Evolutionary conservation across 306 rosid species (phyloP).

Genomic region (Medicago ruthenica): DNA sequence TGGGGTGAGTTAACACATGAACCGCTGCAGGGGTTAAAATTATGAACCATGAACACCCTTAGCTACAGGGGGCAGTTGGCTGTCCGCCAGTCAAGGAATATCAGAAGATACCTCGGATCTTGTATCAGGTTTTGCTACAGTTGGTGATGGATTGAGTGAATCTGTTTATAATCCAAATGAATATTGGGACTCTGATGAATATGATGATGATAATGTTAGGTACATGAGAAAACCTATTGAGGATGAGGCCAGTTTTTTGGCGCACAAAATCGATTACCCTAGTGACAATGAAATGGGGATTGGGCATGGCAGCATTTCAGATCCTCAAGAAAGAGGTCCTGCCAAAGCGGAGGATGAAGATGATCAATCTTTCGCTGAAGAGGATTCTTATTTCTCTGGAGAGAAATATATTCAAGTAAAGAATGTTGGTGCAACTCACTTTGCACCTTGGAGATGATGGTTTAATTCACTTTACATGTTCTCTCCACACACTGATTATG

Average conservation of each 20-base stretch:
- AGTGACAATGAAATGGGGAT: conserved; percentile 96
- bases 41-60: too few relatives aligned
- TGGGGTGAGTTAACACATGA: too few relatives aligned
- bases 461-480: too few relatives aligned
- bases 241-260: conserved; percentile 98
- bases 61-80: conserved; percentile 85
- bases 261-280: conserved; percentile 97
- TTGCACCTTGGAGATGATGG: too few relatives aligned
- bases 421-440: conserved; percentile 47
- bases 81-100: conserved; percentile 94
- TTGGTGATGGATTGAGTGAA: conserved; percentile 95
- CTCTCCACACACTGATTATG: too few relatives aligned
- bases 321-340: conserved; percentile 76
- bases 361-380: conserved; percentile 97
- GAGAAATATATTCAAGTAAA: conserved; percentile 81
- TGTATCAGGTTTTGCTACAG: conserved; percentile 97
- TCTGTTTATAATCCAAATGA: conserved; percentile 88
- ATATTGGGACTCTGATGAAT: conserved; percentile 99
- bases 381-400: conserved; percentile 90
- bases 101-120: conserved; percentile 92
- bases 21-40: too few relatives aligned
- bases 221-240: too few relatives aligned
- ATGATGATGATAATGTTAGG: conserved; percentile 93
- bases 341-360: conserved; percentile 91
- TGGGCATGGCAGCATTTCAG: conserved; percentile 84